Percentiles rank a stretch among this genome's conserved stretches.
Conservation (phyloP, 163 green algal species). For the Chloroidium sp. region DNA sequence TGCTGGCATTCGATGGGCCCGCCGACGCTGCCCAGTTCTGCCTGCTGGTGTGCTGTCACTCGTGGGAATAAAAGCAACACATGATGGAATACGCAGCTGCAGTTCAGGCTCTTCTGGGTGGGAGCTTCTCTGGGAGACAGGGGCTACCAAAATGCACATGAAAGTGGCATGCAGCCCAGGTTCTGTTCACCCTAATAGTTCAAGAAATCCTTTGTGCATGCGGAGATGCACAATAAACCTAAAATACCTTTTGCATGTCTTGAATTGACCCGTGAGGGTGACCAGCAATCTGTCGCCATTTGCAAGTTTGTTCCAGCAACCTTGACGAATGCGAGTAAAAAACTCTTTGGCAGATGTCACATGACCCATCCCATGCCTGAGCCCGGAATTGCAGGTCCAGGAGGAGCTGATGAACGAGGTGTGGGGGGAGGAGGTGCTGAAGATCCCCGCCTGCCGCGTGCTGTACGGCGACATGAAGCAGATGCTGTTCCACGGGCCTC, state of each 20-base stretch:
- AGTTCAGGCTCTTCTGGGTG: neutral
- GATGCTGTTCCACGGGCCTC: conserved; percentile 40
- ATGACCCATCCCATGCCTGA: neutral
- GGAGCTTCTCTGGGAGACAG: neutral
- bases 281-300: neutral
- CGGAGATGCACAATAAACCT: too few relatives aligned
- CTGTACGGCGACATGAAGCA: conserved; percentile 14
- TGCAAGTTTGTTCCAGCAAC: neutral
- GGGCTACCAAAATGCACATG: neutral
- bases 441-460: conserved; percentile 21
- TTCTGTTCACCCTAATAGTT: neutral
- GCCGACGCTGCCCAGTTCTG: conserved; percentile 49
- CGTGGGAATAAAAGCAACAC: neutral
- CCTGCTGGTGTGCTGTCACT: conserved; percentile 27
- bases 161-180: neutral
- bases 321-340: neutral
- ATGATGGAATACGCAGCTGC: neutral
- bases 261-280: too few relatives aligned
- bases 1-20: conserved; percentile 45
- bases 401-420: conserved; percentile 42
- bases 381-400: conserved; percentile 21
- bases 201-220: neutral
- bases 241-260: too few relatives aligned
- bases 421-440: conserved; percentile 22
- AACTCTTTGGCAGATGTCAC: neutral